A percentile compares a stretch with the other conserved stretches of the same genome.
Conservation (phyloP, 2,329 filamentous ascomycete genomes). For the Westerdykella ornata region DNA sequence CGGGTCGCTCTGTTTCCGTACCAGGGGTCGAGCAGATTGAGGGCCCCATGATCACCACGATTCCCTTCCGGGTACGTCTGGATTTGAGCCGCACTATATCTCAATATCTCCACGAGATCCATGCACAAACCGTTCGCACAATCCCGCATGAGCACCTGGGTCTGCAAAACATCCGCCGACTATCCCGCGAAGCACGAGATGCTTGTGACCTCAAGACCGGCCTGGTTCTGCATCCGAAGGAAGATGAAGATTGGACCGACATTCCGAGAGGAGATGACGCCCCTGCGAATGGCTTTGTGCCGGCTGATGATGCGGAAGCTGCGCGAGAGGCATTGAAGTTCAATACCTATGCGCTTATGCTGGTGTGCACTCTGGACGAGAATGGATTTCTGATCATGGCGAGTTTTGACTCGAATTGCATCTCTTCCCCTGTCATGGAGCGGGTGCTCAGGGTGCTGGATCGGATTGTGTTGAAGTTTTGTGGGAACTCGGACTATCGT, state of each 20-base stretch:
- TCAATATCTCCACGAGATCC: constrained; percentile 52
- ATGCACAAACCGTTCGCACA: constrained; percentile 50
- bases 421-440: constrained; percentile 49
- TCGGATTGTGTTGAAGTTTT: constrained; percentile 47
- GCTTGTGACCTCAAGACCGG: constrained; percentile 34
- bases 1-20: constrained; percentile 47
- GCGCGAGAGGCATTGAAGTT: constrained; percentile 54
- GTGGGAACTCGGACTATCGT: constrained; percentile 34
- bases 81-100: constrained; percentile 39
- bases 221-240: constrained; percentile 35
- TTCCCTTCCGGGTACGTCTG: constrained; percentile 50
- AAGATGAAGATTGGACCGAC: constrained; percentile 18
- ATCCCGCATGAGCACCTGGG: constrained; percentile 61
- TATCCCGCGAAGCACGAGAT: constrained; percentile 30
- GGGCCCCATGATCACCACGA: constrained; percentile 56
- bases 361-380: constrained; percentile 56
- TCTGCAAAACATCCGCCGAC: constrained; percentile 51
- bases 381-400: constrained; percentile 54
- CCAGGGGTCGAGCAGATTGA: constrained; percentile 49
- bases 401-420: constrained; percentile 58
- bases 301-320: constrained; percentile 51
- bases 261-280: constrained; percentile 12
- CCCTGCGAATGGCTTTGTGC: constrained; percentile 49
- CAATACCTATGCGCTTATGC: constrained; percentile 56
- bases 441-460: constrained; percentile 49